Evolutionary conservation across 176 grass and related monocot genomes (phyloP).

Genomic region (Echinochloa phyllopogon): DNA sequence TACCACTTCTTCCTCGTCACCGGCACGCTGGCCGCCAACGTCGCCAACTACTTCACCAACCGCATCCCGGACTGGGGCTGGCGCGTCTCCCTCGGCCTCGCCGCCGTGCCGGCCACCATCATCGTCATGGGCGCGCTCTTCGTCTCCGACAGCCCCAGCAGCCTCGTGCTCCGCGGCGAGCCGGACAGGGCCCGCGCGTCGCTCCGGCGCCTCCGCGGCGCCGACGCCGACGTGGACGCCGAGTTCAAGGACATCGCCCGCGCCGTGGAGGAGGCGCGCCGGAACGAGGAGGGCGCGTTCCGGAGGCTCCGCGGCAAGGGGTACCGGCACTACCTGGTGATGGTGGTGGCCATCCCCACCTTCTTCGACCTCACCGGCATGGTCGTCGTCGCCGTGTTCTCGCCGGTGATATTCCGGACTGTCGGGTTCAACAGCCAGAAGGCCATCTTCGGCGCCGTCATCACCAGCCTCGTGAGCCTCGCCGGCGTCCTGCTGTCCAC

Average conservation of each 20-base stretch:
- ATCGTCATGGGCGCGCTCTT: neutral
- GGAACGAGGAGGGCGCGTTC: slow-evolving; percentile 52
- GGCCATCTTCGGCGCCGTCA: slow-evolving; percentile 38
- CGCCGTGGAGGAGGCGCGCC: slow-evolving; percentile 37
- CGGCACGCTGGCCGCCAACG: neutral
- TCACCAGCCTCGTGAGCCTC: slow-evolving; percentile 41
- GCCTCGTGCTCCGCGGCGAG: neutral
- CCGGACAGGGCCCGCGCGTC: neutral
- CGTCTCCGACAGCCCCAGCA: slow-evolving; percentile 10
- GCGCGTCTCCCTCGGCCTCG: slow-evolving; percentile 14
- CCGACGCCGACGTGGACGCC: neutral
- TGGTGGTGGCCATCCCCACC: slow-evolving; percentile 48
- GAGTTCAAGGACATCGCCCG: slow-evolving; percentile 50
- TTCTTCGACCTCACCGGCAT: slow-evolving; percentile 68
- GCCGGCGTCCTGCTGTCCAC: slow-evolving; percentile 30
- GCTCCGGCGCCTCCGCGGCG: slow-evolving; percentile 11
- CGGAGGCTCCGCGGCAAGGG: slow-evolving; percentile 33
- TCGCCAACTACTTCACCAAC: slow-evolving; percentile 19
- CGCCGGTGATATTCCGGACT: slow-evolving; percentile 53
- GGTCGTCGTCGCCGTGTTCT: slow-evolving; percentile 56
- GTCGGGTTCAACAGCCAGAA: slow-evolving; percentile 48
- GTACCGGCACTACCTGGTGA: slow-evolving; percentile 62
- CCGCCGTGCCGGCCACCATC: neutral
- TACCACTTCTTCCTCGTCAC: neutral
- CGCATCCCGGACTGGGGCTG: slow-evolving; percentile 11